phyloP scores from a whole-genome alignment of 2,329 filamentous ascomycete genomes.

The Trichophyton mentagrophytes region DNA sequence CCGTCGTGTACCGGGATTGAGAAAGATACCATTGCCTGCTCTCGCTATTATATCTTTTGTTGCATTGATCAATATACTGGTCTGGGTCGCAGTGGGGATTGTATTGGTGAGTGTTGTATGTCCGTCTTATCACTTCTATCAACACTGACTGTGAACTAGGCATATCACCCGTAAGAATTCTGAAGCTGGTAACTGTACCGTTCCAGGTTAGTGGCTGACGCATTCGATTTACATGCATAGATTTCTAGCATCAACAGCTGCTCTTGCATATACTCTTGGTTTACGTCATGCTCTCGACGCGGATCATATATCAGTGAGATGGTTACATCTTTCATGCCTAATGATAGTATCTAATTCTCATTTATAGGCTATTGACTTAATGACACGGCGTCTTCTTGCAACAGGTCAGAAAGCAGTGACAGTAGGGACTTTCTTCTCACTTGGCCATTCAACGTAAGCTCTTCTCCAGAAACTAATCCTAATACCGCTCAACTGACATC shows the following conservation, averaged over 20 bases:
- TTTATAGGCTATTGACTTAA: constrained; percentile 69
- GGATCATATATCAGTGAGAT: constrained; percentile 61
- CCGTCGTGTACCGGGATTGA: constrained; percentile 41
- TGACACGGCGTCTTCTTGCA: constrained; percentile 79
- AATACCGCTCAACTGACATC: not conserved
- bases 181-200: not conserved
- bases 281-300: constrained; percentile 92
- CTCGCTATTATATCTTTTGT: constrained; percentile 46
- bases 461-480: not conserved
- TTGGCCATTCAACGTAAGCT: constrained; percentile 69
- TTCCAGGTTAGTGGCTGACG: not conserved
- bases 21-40: constrained; percentile 44
- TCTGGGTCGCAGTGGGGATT: constrained; percentile 47
- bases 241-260: constrained; percentile 61
- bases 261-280: constrained; percentile 77
- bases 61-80: constrained; percentile 41
- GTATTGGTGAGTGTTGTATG: constrained; percentile 36
- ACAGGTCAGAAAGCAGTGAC: constrained; percentile 76
- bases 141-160: not conserved
- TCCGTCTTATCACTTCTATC: not conserved
- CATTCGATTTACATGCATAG: constrained; percentile 20
- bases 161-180: constrained; percentile 4
- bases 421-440: constrained; percentile 86
- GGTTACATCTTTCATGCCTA: not conserved
- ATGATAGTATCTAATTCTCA: not conserved